Evolutionary conservation across 495 filamentous ascomycete species (phyloP), one percentile per base, ranked within the genome.

Genomic region (Hyaloscypha bicolor): DNA sequence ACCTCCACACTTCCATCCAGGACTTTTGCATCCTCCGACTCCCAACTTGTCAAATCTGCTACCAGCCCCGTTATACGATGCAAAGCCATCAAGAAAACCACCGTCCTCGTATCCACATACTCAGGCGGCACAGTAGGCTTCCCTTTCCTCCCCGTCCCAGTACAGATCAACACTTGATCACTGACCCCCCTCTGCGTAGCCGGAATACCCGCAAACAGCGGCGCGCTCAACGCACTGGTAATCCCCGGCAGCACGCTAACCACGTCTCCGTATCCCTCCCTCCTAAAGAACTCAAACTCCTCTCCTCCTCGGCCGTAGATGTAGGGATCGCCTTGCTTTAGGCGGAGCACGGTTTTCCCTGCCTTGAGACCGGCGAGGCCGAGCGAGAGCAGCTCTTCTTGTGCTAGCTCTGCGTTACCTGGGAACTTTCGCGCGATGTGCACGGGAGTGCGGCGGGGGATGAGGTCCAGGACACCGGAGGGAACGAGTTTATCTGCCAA

Each of bases 301-400:
- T 99, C 95, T 16, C 90, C 95, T 66, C 95, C 95, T 52, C 95
- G 87, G 29, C 95, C 95, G 77, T 97, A 99, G 30, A 99, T 85
- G 76, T 96, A 99, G 0, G 95, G 95, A 73, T 99, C 95, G 22
- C 95, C 95, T 74, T 99, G 95, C 79, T 99, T 99, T 30, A 99
- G 81, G 6, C 95, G 85, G 29, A 99, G 82, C 0, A 98, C 95
- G 1, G 86, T 90, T 69, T 90, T 82, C 16, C 96, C 96, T 4
- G 83, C 83, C 42, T 85, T 80, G 25, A 94, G 79, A 12, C 87
- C 91, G 16, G 85, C 85, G 19, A 97, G 81, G 0, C 92, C 95
- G 72, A 93, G 82, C 39, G 84, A 79, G n/a, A 97, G 85, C 19
- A 99, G 87, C 76, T 99, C 95, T 67, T 91, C 89, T 75, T 99